Conservation (phyloP, 306 rosid genomes). For the Castanea sativa region DNA sequence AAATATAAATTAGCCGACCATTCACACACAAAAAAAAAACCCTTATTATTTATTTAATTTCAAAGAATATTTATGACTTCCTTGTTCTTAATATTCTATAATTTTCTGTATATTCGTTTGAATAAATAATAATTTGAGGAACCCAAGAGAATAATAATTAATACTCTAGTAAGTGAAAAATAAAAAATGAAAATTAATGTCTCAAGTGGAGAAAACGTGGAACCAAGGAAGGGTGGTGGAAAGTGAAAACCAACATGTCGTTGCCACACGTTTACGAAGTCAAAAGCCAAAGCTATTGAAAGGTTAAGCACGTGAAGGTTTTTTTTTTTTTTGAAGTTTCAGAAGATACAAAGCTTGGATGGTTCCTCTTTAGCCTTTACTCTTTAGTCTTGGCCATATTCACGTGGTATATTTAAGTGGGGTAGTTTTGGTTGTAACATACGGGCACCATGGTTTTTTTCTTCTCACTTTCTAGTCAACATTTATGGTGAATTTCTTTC, state of each 20-base stretch:
- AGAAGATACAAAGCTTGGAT: not conserved
- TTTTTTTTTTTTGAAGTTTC: not conserved
- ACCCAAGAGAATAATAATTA: not conserved
- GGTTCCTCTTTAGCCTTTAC: conserved; percentile 13
- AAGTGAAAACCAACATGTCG: conserved; percentile 23
- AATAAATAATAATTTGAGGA: not conserved
- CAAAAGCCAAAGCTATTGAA: conserved; percentile 21
- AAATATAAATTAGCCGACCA: not conserved
- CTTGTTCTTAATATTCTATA: not conserved
- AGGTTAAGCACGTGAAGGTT: conserved; percentile 23
- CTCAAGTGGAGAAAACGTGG: conserved; percentile 36
- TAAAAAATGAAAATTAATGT: not conserved
- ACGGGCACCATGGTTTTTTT: too few species aligned
- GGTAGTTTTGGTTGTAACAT: not conserved
- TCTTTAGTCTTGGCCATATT: not conserved
- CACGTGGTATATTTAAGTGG: not conserved
- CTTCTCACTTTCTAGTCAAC: conserved; percentile 15
- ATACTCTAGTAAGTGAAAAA: not conserved
- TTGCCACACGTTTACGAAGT: conserved; percentile 17
- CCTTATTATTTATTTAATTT: not conserved
- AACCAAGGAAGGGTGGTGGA: conserved; percentile 24
- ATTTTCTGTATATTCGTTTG: not conserved
- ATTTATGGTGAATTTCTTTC: not conserved
- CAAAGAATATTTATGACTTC: not conserved
- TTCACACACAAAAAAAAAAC: not conserved